Evolutionary conservation across 495 filamentous ascomycete species (phyloP).

Genomic region (Penicillium salamii): DNA sequence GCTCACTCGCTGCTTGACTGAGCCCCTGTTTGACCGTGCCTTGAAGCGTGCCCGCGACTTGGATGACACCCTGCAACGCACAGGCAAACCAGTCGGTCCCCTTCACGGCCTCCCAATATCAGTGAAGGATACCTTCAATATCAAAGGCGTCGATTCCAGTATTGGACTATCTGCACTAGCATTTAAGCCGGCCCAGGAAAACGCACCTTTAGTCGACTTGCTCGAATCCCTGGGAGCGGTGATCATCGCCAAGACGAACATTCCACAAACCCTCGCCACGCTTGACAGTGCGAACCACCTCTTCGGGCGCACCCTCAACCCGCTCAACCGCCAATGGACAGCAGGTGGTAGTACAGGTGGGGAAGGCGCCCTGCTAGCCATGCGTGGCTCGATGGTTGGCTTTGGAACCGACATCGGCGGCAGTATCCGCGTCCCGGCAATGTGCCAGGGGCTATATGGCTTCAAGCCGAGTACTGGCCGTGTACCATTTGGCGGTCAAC

Average conservation of each 20-base stretch:
- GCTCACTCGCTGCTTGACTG: constrained; percentile 62
- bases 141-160: constrained; percentile 55
- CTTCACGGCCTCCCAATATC: constrained; percentile 67
- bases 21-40: constrained; percentile 63
- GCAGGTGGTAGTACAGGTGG: constrained; percentile 65
- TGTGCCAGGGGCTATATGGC: constrained; percentile 56
- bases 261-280: constrained; percentile 52
- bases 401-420: constrained; percentile 69
- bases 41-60: constrained; percentile 55
- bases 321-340: constrained; percentile 53
- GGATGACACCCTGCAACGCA: constrained; percentile 50
- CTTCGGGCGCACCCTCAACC: constrained; percentile 65
- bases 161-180: constrained; percentile 57
- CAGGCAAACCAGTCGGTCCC: constrained; percentile 52
- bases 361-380: constrained; percentile 61
- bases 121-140: constrained; percentile 65
- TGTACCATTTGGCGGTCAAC: constrained; percentile 51
- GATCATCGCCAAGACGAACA: constrained; percentile 65
- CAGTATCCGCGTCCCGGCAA: constrained; percentile 57
- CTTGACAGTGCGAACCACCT: constrained; percentile 40
- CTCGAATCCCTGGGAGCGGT: constrained; percentile 49
- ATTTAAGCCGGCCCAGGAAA: constrained; percentile 45
- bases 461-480: constrained; percentile 59
- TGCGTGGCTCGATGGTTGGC: constrained; percentile 61
- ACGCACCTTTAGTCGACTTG: constrained; percentile 41